Percentiles rank a stretch among this genome's conserved stretches.
Evolutionary conservation across 2,329 filamentous ascomycete genomes (phyloP).

Genomic region (Microsporum canis): DNA sequence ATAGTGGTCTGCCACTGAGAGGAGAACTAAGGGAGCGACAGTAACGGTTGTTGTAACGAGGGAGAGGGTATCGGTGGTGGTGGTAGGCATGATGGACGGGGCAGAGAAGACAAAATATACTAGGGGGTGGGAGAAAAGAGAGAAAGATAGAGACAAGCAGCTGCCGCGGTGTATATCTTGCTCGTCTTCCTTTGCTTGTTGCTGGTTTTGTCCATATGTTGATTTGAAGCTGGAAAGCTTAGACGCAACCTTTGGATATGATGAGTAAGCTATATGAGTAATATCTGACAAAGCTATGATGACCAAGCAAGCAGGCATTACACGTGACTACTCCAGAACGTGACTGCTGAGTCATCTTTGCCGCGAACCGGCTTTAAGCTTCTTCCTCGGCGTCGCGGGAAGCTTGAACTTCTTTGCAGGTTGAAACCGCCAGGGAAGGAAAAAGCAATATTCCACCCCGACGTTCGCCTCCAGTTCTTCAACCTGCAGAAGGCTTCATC

Average conservation of each 20-base stretch:
- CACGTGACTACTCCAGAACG: neutral
- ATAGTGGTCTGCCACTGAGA: conserved; percentile 97
- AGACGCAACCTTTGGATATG: no score
- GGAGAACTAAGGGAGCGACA: conserved; percentile 91
- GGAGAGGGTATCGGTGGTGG: conserved; percentile 89
- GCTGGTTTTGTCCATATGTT: neutral
- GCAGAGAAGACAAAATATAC: neutral
- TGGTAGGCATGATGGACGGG: conserved; percentile 67
- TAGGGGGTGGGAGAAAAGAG: neutral
- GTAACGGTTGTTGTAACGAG: conserved; percentile 92
- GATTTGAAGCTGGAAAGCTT: neutral
- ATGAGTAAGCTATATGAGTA: neutral
- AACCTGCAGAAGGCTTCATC: neutral
- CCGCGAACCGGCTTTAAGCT: conserved; percentile 2
- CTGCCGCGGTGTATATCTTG: neutral
- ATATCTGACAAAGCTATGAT: neutral
- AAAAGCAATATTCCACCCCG: conserved; percentile 12
- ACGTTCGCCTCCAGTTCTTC: neutral
- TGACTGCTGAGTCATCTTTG: conserved; percentile 3
- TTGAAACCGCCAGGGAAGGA: neutral
- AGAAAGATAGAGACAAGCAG: neutral
- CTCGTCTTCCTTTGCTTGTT: neutral
- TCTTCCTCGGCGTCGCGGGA: neutral
- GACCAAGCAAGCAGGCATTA: neutral
- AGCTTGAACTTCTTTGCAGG: neutral